Evolutionary conservation across 2,329 filamentous ascomycete genomes (phyloP).

Genomic region (Sporothrix brunneoviolacea): DNA sequence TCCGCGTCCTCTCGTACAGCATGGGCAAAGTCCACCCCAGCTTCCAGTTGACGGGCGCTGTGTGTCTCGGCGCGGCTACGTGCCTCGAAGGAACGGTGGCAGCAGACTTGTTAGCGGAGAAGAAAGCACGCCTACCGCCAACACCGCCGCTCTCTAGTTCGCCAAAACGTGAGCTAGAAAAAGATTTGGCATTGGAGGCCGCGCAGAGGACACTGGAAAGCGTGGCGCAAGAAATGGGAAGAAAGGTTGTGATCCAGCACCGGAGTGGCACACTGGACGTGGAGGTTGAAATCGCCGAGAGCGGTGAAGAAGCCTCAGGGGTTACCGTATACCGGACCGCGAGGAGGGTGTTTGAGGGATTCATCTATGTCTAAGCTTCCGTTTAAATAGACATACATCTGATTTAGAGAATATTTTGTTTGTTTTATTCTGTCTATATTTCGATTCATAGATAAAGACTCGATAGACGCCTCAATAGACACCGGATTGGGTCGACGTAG

Average conservation of each 20-base stretch:
- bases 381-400: no score
- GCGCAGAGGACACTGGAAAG: not conserved
- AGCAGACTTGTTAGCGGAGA: not conserved
- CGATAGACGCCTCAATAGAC: no score
- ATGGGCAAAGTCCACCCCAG: constrained; percentile 46
- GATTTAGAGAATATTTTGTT: no score
- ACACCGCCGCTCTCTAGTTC: not conserved
- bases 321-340: constrained; percentile 28
- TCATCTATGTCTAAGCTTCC: constrained; percentile 5
- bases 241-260: constrained; percentile 22
- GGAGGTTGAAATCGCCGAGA: constrained; percentile 18
- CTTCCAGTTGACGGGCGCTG: constrained; percentile 45
- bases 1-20: constrained; percentile 40
- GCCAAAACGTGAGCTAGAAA: not conserved
- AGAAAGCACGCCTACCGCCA: not conserved
- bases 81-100: constrained; percentile 34
- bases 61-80: constrained; percentile 40
- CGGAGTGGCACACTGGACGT: constrained; percentile 20
- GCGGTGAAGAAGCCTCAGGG: constrained; percentile 20
- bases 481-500: no score
- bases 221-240: constrained; percentile 1
- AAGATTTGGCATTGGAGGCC: not conserved
- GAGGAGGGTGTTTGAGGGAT: constrained; percentile 27
- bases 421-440: no score
- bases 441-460: no score